Conservation (phyloP, 2,329 filamentous ascomycete species). For the Arthrobotrys sinensis region DNA sequence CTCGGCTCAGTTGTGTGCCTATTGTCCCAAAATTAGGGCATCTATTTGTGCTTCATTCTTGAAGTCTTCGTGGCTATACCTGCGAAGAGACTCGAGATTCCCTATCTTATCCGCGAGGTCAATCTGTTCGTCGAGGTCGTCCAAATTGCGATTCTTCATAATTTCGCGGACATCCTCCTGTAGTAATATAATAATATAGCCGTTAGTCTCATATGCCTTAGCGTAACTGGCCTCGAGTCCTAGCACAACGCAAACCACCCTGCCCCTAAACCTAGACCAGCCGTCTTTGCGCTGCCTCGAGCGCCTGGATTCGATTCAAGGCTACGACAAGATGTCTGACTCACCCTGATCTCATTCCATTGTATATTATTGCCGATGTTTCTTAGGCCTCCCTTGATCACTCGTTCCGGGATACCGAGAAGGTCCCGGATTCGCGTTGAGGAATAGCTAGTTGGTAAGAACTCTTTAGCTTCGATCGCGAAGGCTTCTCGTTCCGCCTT, state of each 20-base stretch:
- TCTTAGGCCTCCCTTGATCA: not conserved
- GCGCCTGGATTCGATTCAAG: not conserved
- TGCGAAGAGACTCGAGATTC: not conserved
- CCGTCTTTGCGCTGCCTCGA: too few species aligned
- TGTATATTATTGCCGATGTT: not conserved
- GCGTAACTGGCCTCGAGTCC: too few species aligned
- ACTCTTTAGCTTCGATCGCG: too few species aligned
- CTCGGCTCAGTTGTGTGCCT: slow-evolving; percentile 1
- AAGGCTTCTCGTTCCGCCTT: too few species aligned
- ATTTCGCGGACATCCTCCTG: not conserved
- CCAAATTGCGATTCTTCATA: not conserved
- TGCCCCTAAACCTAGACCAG: too few species aligned
- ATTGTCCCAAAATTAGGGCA: not conserved
- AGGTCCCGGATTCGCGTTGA: not conserved
- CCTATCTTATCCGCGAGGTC: not conserved
- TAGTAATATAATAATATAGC: not conserved
- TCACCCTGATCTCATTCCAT: slow-evolving; percentile 6
- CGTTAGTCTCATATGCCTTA: too few species aligned
- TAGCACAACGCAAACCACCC: too few species aligned
- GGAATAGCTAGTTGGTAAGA: too few species aligned
- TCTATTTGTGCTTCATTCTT: not conserved
- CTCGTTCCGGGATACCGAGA: not conserved
- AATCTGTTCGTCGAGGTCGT: not conserved
- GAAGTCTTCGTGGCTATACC: not conserved
- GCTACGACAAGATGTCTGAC: not conserved